Base-by-base conservation (phyloP, 2,329 filamentous ascomycete species). In the Amphichorda felina region DNA sequence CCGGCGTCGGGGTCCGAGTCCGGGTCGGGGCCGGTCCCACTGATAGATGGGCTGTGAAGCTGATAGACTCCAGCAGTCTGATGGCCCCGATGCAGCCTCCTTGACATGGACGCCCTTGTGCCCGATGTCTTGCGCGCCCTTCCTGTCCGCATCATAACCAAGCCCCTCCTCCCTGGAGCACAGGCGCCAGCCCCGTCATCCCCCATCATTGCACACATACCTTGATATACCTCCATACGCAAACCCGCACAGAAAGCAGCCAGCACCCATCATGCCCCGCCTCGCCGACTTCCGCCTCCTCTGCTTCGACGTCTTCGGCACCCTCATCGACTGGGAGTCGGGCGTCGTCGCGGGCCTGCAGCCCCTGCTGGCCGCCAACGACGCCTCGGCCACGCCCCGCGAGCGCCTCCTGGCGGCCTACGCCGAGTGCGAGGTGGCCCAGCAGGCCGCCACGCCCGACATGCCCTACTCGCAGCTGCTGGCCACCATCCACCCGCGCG, bases 221-320 rank as follows among this genome's bases (percentile, higher is more conserved):
- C 6, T 10, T 6, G 6, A 24, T 10, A 24, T 10, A 24, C 21
- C 6, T 10, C 6, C 21, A 24, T 10, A 24, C 21, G 21, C 21
- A 24, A 6, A 24, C 21, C 6, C 21, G 21, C 21, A 24, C 21
- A 24, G 6, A 24, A 24, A 24, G 21, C 21, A 8, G 24, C 15
- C 27, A 29, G n/a, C n/a, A n/a, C n/a, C 22, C 17, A 33, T 19
- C 7, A 8, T 24, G 42, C 7, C 42, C 5, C 27, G 27, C 18
- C 33, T 43, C n/a, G 24, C 33, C 8, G 42, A 49, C 40, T 63
- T 51, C 41, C 45, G 46, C 13, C 51, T 59, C 36, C 70, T 86
- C 33, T 77, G 74, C 44, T 87, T 89, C 56, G 83, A 91, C 54
- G 75, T 82, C 59, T 89, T 84, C 53, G 82, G 82, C 52, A 89